Conservation (phyloP, 257 asterid genomes). For the Euphrasia confusa region DNA sequence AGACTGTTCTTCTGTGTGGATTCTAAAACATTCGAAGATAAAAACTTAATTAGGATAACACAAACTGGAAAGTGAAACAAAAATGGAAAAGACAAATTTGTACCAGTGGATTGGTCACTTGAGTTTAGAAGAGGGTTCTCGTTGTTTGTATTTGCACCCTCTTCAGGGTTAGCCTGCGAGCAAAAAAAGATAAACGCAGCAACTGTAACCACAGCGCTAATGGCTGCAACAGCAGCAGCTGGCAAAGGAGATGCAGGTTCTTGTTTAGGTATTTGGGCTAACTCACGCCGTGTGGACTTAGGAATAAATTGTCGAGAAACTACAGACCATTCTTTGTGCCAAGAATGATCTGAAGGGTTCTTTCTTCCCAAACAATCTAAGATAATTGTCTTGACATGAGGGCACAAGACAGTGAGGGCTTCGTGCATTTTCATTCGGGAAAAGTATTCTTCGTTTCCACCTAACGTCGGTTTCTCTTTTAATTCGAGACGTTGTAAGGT, state of each 20-base stretch:
- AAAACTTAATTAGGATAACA: conserved; percentile 21
- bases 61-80: neutral
- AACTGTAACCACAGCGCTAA: conserved; percentile 30
- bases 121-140: conserved; percentile 81
- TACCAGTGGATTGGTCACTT: conserved; percentile 67
- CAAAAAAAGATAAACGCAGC: conserved; percentile 49
- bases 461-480: conserved; percentile 23
- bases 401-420: conserved; percentile 30
- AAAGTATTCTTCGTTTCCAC: conserved; percentile 16
- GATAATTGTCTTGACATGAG: conserved; percentile 51
- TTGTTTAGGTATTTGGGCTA: conserved; percentile 39
- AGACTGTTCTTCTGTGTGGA: conserved; percentile 47
- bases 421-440: conserved; percentile 31
- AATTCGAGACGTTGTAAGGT: conserved; percentile 42
- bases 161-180: conserved; percentile 35
- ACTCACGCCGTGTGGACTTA: conserved; percentile 39
- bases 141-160: conserved; percentile 46
- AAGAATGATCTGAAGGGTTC: conserved; percentile 27
- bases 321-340: conserved; percentile 38
- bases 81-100: neutral
- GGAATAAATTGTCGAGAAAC: conserved; percentile 31
- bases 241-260: conserved; percentile 31
- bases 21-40: conserved; percentile 38
- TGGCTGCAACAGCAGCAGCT: conserved; percentile 35
- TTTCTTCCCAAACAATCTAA: conserved; percentile 55